These are phyloP conservation scores for Podosphaera fusca DNA, from an alignment of 2,329 filamentous ascomycete genomes.

Conservation along the genomic window DNA sequence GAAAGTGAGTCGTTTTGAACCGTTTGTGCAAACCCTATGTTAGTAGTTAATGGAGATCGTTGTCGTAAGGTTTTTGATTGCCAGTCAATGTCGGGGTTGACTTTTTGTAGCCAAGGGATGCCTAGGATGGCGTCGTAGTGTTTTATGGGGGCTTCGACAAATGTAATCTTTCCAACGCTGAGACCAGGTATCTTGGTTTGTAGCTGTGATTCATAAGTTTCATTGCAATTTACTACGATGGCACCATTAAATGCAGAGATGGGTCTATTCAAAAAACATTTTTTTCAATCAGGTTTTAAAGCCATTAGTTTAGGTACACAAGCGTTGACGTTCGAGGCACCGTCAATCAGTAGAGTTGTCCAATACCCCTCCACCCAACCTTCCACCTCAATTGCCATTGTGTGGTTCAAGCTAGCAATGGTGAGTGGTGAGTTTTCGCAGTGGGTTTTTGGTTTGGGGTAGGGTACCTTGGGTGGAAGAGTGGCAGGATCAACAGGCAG, in stretches of 20 bases:
- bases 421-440: neutral
- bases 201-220: neutral
- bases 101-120: neutral
- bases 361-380: neutral
- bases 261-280: neutral
- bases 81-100: no score
- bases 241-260: neutral
- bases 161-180: neutral
- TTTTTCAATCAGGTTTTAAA: neutral
- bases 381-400: neutral
- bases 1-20: no score
- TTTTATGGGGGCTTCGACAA: slow-evolving; percentile 1
- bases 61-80: no score
- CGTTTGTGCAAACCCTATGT: no score
- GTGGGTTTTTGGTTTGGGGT: neutral
- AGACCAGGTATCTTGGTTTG: neutral
- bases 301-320: slow-evolving; percentile 1
- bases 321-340: neutral
- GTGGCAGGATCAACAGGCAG: neutral
- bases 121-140: neutral
- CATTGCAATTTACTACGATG: neutral
- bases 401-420: neutral
- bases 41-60: neutral
- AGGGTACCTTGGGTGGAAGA: neutral
- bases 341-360: neutral